Evolutionary conservation across 1,284 basidiomycete genomes (phyloP), one percentile per base, ranked within the genome.

Genomic region (Cryptococcus hybrid): DNA sequence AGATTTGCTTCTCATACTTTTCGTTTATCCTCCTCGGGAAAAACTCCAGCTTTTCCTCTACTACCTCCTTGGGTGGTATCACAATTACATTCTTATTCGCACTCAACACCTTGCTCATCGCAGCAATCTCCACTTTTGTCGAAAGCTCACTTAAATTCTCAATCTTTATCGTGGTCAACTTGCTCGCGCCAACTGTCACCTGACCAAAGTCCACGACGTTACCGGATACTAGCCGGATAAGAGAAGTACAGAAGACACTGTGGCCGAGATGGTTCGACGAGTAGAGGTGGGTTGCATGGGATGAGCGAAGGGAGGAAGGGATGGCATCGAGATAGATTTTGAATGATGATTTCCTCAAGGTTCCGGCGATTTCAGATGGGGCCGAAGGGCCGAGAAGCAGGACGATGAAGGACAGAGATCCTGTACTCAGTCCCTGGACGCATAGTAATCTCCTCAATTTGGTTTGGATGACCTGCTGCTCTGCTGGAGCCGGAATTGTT

Each of bases 1-100:
- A 80, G 54, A 81, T 76, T 65, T 81, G 79, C 67, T 82, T 82
- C 55, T 79, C 79, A 58, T 82, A 82, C 11, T 66, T 63, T 50
- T 80, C 76, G 61, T 82, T 82, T 60, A 81, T 80, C 53, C 81
- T 66, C 37, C 81, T 71, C 6, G 81, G 81, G 66, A 80, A 81
- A 56, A 81, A 80, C 54, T 82, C 80, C 53, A 82, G 64, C 53
- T 76, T 76, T 63, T 82, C 78, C 57, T 79, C 77, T 30, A 81
- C 74, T 12, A 73, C 78, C 66, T 80, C 79, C 30, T 66, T 66
- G 2, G 80, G 78, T 2, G 79, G 80, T 47, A 82, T 79, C 39
- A 79, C 68, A 45, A 82, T 75, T 47, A 80, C 77, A 60, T 79
- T 80, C 50, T 77, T 73, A 58, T 80, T 80, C 58, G 79, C 79